Evolutionary conservation across 192 early-diverging fungal species (phyloP).

Genomic region (Chytriomyces confervae): DNA sequence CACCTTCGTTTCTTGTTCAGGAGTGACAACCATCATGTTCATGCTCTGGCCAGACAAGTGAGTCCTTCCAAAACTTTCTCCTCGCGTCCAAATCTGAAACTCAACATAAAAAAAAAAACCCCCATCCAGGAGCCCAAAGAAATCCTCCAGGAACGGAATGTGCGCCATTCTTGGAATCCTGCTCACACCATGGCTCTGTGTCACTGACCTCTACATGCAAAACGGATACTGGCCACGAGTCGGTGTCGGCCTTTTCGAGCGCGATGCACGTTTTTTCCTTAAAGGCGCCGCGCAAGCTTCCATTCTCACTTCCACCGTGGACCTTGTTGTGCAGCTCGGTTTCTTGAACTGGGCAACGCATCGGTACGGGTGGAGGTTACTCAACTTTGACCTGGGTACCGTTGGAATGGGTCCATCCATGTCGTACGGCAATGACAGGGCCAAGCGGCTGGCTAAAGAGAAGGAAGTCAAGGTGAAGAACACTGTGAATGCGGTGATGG

Average conservation of each 20-base stretch:
- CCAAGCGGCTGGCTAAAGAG: background rate
- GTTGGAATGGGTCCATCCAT: background rate
- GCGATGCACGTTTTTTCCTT: background rate
- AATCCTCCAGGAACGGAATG: slow-evolving; percentile 3
- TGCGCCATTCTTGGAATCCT: background rate
- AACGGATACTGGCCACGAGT: background rate
- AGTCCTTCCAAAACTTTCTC: too few relatives aligned
- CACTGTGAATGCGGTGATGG: background rate
- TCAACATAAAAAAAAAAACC: too few relatives aligned
- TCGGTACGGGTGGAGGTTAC: background rate
- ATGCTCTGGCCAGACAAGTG: slow-evolving; percentile 10
- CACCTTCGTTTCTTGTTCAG: background rate
- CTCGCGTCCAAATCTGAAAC: too few relatives aligned
- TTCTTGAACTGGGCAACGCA: slow-evolving; percentile 2
- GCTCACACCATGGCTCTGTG: slow-evolving; percentile 1
- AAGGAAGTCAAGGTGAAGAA: background rate
- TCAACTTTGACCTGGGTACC: background rate
- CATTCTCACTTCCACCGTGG: background rate
- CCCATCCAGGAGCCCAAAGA: background rate
- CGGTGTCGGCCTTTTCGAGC: background rate
- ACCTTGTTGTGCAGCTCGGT: background rate
- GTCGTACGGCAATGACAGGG: background rate
- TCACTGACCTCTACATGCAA: background rate
- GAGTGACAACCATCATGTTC: background rate
- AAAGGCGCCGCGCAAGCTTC: background rate